These are phyloP conservation scores for Termitomyces sp. DNA, from an alignment of 768 basidiomycete genomes.

Conservation along the genomic window DNA sequence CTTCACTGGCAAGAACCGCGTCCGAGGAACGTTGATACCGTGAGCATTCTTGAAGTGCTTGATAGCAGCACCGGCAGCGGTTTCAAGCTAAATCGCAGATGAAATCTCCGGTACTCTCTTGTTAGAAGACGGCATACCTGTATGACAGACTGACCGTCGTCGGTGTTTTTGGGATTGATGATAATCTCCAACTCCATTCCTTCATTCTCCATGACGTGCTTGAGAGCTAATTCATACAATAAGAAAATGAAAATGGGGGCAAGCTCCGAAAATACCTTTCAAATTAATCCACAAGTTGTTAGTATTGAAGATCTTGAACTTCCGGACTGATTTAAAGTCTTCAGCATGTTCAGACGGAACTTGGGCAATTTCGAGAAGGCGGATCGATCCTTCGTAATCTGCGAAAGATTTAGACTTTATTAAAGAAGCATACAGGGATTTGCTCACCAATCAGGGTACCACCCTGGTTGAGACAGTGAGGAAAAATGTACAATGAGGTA, in stretches of 20 bases:
- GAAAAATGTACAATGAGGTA: neutral
- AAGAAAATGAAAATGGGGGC: neutral
- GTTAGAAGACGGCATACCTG: conserved; percentile 37
- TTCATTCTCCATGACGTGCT: conserved; percentile 83
- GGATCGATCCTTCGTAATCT: conserved; percentile 84
- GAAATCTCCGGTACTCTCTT: neutral
- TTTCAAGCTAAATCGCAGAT: conserved; percentile 56
- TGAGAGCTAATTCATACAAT: conserved; percentile 53
- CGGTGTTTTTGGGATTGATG: conserved; percentile 85
- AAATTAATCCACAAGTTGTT: conserved; percentile 82
- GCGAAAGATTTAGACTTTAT: neutral
- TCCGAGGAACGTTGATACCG: conserved; percentile 93
- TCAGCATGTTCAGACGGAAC: conserved; percentile 91
- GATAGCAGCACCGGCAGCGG: conserved; percentile 90
- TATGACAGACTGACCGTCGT: conserved; percentile 82
- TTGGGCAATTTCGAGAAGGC: conserved; percentile 91
- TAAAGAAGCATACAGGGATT: neutral
- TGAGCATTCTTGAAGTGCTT: conserved; percentile 91
- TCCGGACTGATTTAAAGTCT: conserved; percentile 88
- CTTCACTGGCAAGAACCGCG: conserved; percentile 90
- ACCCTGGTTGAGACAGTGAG: conserved; percentile 36
- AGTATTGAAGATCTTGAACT: conserved; percentile 94
- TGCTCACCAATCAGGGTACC: conserved; percentile 70
- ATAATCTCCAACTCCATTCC: conserved; percentile 93
- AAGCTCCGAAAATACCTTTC: conserved; percentile 42